Conservation (phyloP, 129 eudicot genomes). For the Helichrysum umbraculigerum region DNA sequence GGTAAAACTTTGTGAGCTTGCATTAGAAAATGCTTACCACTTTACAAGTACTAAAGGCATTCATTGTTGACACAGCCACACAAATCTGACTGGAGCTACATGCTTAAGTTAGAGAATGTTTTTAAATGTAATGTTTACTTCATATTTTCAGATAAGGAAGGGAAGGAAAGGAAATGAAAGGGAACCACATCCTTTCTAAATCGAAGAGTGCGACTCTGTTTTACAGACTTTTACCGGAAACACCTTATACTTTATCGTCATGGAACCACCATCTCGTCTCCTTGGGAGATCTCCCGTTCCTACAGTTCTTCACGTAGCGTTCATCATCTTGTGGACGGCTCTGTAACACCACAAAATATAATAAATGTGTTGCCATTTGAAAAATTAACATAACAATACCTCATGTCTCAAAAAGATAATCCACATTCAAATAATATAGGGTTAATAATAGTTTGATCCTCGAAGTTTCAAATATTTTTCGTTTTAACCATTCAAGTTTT, state of each 20-base stretch:
- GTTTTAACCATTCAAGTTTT: no score
- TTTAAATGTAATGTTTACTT: constrained; percentile 18
- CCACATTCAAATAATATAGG: no score
- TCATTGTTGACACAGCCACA: constrained; percentile 22
- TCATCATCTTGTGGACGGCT: constrained; percentile 90
- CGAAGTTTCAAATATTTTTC: no score
- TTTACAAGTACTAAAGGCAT: constrained; percentile 36
- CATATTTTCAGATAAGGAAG: constrained; percentile 10
- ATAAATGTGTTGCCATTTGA: not conserved
- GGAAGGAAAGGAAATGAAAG: constrained; percentile 24
- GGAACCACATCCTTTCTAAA: constrained; percentile 34
- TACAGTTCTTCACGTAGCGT: constrained; percentile 91
- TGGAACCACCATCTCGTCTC: constrained; percentile 99
- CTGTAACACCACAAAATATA: constrained; percentile 37
- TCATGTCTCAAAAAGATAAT: not conserved
- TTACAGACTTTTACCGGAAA: constrained; percentile 9
- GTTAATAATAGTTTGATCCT: no score
- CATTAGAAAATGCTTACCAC: constrained; percentile 24
- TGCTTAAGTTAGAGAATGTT: constrained; percentile 27
- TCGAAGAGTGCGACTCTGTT: constrained; percentile 15
- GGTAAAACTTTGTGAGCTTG: constrained; percentile 17
- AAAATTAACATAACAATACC: not conserved
- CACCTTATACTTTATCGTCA: constrained; percentile 80
- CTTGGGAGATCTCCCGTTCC: constrained; percentile 92
- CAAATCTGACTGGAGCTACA: constrained; percentile 25